Percentiles rank a stretch among this genome's conserved stretches.
Conservation (phyloP, 352 stramenopile species). For the Pythium brassicae region DNA sequence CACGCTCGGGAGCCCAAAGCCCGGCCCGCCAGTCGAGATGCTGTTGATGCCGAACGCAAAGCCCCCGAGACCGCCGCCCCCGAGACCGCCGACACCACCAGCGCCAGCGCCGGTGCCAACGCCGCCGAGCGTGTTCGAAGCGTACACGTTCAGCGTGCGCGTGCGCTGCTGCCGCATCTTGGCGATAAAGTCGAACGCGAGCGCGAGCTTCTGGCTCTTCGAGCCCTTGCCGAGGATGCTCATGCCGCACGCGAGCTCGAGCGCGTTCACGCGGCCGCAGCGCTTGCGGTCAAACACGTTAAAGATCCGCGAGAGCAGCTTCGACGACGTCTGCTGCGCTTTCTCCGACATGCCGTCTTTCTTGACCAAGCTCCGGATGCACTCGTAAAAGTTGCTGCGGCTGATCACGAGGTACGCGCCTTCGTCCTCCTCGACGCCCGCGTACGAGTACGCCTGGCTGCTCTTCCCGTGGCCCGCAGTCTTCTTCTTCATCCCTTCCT, state of each 20-base stretch:
- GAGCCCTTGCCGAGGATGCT: constrained; percentile 82
- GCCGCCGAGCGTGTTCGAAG: constrained; percentile 22
- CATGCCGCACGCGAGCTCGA: constrained; percentile 83
- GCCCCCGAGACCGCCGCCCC: not conserved
- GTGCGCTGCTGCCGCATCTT: constrained; percentile 77
- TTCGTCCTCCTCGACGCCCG: constrained; percentile 77
- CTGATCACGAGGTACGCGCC: constrained; percentile 78
- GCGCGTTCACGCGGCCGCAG: constrained; percentile 70
- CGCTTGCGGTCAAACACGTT: constrained; percentile 86
- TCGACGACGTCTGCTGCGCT: constrained; percentile 81
- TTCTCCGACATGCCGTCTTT: constrained; percentile 80
- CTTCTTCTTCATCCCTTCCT: constrained; percentile 60
- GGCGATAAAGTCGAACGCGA: constrained; percentile 85
- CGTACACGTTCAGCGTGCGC: constrained; percentile 68
- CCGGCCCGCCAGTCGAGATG: constrained; percentile 41
- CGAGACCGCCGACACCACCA: constrained; percentile 7
- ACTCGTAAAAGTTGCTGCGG: constrained; percentile 82
- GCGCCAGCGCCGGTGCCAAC: constrained; percentile 19
- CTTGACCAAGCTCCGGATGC: constrained; percentile 75
- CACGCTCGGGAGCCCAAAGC: constrained; percentile 55
- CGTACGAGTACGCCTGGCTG: constrained; percentile 69
- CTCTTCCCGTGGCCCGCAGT: constrained; percentile 28
- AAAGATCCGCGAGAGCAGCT: constrained; percentile 77
- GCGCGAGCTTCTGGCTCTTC: constrained; percentile 83
- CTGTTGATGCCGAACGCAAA: constrained; percentile 43